These are phyloP conservation scores for Huntiella abstrusa DNA, from an alignment of 2,329 filamentous ascomycete species.

Conservation along the genomic window DNA sequence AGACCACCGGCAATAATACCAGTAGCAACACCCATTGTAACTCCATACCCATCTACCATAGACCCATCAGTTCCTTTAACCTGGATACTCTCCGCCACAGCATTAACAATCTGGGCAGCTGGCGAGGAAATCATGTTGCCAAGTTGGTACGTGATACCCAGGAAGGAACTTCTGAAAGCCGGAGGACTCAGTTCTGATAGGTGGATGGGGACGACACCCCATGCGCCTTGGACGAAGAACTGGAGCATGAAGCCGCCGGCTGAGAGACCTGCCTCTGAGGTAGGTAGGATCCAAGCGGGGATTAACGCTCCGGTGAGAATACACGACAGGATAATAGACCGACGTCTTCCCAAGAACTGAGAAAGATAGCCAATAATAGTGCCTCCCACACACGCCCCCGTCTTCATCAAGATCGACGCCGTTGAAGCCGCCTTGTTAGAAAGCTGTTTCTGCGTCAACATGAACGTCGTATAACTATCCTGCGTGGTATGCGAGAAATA, in stretches of 20 bases:
- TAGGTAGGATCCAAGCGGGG: slow-evolving; percentile 51
- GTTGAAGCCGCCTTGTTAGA: slow-evolving; percentile 43
- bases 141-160: slow-evolving; percentile 57
- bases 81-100: slow-evolving; percentile 43
- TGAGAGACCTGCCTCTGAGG: slow-evolving; percentile 38
- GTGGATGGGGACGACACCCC: slow-evolving; percentile 61
- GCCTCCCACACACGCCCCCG: slow-evolving; percentile 55
- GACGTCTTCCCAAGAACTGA: slow-evolving; percentile 56
- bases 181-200: slow-evolving; percentile 60
- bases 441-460: slow-evolving; percentile 54
- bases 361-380: slow-evolving; percentile 56
- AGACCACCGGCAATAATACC: slow-evolving; percentile 59
- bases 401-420: slow-evolving; percentile 69
- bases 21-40: slow-evolving; percentile 56
- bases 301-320: slow-evolving; percentile 43
- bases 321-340: slow-evolving; percentile 43
- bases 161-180: slow-evolving; percentile 54
- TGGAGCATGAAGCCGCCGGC: slow-evolving; percentile 58
- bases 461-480: slow-evolving; percentile 67
- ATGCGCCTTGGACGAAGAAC: slow-evolving; percentile 60
- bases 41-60: slow-evolving; percentile 50
- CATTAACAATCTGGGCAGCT: slow-evolving; percentile 60
- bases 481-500: slow-evolving; percentile 64
- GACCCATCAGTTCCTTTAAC: slow-evolving; percentile 36
- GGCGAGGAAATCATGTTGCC: slow-evolving; percentile 56